Evolutionary conservation across 1,284 basidiomycete species (phyloP).

Genomic region (Ganoderma meredithae): DNA sequence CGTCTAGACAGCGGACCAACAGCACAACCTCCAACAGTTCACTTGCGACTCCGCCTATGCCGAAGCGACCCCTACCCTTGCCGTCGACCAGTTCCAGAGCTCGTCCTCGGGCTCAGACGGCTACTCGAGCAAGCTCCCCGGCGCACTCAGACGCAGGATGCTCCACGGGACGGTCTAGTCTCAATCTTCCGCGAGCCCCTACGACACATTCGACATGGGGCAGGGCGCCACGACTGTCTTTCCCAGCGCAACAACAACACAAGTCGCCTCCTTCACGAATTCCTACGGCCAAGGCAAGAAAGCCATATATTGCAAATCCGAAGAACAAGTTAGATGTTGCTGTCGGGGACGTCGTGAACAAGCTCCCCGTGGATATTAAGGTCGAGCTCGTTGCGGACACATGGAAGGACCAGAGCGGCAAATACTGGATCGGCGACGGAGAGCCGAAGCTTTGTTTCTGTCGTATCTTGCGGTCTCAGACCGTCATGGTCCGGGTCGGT

Average conservation of each 20-base stretch:
- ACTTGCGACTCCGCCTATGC: slow-evolving; percentile 40
- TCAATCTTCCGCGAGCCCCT: slow-evolving; percentile 45
- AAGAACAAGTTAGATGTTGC: slow-evolving; percentile 92
- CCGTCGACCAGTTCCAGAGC: slow-evolving; percentile 28
- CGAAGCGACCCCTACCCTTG: slow-evolving; percentile 32
- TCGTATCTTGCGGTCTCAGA: slow-evolving; percentile 89
- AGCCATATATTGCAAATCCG: slow-evolving; percentile 84
- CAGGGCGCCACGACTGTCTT: slow-evolving; percentile 68
- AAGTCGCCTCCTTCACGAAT: slow-evolving; percentile 55
- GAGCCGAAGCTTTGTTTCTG: slow-evolving; percentile 92
- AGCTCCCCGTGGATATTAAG: slow-evolving; percentile 85
- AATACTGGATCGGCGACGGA: slow-evolving; percentile 94
- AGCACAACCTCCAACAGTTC: slow-evolving; percentile 59
- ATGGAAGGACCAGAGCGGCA: slow-evolving; percentile 91
- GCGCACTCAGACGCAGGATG: slow-evolving; percentile 58
- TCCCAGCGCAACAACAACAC: slow-evolving; percentile 50
- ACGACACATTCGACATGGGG: slow-evolving; percentile 65
- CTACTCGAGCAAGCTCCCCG: slow-evolving; percentile 60
- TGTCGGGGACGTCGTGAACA: slow-evolving; percentile 90
- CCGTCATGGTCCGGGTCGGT: slow-evolving; percentile 94
- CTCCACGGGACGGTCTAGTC: slow-evolving; percentile 37
- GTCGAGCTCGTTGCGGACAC: slow-evolving; percentile 83
- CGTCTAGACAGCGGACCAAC: slow-evolving; percentile 80
- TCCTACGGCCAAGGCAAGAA: slow-evolving; percentile 51
- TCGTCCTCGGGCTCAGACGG: slow-evolving; percentile 50